Conservation (phyloP, 108 stramenopile species). For the Asterionellopsis glacialis region DNA sequence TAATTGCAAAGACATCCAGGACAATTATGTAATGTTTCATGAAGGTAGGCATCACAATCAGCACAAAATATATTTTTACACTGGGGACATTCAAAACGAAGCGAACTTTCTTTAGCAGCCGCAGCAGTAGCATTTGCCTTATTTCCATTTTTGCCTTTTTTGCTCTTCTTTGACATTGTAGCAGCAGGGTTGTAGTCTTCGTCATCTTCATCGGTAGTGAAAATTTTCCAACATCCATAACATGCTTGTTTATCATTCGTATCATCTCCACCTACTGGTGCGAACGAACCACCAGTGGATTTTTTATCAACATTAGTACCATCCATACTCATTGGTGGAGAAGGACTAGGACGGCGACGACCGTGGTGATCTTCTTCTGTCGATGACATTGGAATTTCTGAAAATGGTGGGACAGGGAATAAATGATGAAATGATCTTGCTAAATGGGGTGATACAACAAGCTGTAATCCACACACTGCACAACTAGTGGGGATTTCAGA, state of each 20-base stretch:
- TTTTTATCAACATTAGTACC: too few relatives aligned
- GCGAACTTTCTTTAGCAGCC: conserved; percentile 15
- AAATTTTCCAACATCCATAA: conserved; percentile 62
- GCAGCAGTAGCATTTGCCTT: neutral
- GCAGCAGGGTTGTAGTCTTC: conserved; percentile 6
- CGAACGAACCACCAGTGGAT: too few relatives aligned
- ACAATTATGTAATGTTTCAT: conserved; percentile 91
- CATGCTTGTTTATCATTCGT: conserved; percentile 33
- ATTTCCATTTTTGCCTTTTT: conserved; percentile 4
- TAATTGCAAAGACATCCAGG: conserved; percentile 67
- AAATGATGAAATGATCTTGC: conserved; percentile 91
- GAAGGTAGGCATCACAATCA: conserved; percentile 85
- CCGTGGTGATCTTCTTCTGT: neutral
- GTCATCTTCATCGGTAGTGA: conserved; percentile 19
- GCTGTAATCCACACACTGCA: conserved; percentile 84
- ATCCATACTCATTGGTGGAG: too few relatives aligned
- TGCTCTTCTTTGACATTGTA: conserved; percentile 1
- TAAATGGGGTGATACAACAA: conserved; percentile 82
- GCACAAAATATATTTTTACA: conserved; percentile 84
- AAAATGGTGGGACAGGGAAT: conserved; percentile 86
- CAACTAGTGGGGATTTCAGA: conserved; percentile 80
- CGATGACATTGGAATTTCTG: conserved; percentile 34
- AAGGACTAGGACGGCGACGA: too few relatives aligned
- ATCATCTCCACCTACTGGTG: too few relatives aligned
- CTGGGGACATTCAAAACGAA: conserved; percentile 80